These are phyloP conservation scores for Ophioceras dolichostomum DNA, from an alignment of 2,329 filamentous ascomycete species.

Conservation along the genomic window DNA sequence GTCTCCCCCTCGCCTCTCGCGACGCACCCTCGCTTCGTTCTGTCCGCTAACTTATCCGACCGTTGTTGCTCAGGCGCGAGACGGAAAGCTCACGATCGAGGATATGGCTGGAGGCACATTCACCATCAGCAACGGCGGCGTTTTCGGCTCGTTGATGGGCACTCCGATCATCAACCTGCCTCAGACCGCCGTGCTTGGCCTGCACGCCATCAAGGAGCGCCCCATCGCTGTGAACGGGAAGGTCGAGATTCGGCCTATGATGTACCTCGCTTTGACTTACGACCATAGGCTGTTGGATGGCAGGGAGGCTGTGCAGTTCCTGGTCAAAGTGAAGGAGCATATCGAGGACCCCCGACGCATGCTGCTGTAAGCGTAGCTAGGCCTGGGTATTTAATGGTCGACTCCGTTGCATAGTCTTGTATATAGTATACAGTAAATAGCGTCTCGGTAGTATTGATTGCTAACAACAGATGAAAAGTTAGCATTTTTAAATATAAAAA, in stretches of 20 bases:
- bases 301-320: conserved; percentile 88
- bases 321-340: conserved; percentile 95
- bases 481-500: no score
- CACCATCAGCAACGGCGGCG: conserved; percentile 93
- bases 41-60: background rate
- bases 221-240: conserved; percentile 85
- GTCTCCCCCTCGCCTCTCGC: no score
- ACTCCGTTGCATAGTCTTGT: no score
- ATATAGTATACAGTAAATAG: no score
- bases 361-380: conserved; percentile 55
- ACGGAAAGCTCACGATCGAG: conserved; percentile 94
- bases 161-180: conserved; percentile 98
- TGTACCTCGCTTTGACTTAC: conserved; percentile 96
- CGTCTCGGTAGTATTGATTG: no score
- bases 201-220: conserved; percentile 94
- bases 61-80: conserved; percentile 54
- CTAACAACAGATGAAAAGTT: no score
- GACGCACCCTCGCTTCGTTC: no score
- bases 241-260: conserved; percentile 96
- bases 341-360: conserved; percentile 93
- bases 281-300: conserved; percentile 94
- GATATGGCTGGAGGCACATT: conserved; percentile 98
- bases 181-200: conserved; percentile 80
- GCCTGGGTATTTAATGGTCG: no score
- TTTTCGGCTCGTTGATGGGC: conserved; percentile 94